Percentiles rank a stretch among this genome's conserved stretches.
These are phyloP conservation scores for Collybia sp. DNA, from an alignment of 768 basidiomycete genomes.

Conservation along the genomic window DNA sequence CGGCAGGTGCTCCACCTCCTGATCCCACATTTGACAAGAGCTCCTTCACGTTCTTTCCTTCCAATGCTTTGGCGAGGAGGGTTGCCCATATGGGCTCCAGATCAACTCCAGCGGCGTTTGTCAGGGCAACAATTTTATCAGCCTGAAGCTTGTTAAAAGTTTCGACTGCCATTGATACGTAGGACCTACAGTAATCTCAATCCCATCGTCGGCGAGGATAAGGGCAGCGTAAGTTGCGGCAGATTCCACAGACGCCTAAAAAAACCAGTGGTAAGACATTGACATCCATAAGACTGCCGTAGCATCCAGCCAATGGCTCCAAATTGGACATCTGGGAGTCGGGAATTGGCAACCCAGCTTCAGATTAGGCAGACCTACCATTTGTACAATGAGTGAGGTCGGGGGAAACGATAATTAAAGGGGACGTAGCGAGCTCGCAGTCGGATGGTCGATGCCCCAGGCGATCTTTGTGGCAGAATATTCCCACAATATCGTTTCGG, in stretches of 20 bases:
- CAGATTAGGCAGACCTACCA: no score
- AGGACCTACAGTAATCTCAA: conserved; percentile 91
- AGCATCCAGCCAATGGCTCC: no score
- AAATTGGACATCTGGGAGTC: no score
- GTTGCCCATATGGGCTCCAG: conserved; percentile 97
- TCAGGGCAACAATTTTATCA: conserved; percentile 89
- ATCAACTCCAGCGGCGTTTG: conserved; percentile 77
- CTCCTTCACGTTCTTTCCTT: conserved; percentile 97
- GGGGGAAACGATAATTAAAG: not conserved
- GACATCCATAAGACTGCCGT: no score
- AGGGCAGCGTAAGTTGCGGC: conserved; percentile 96
- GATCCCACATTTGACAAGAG: conserved; percentile 92
- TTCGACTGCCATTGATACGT: not conserved
- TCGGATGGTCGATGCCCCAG: no score
- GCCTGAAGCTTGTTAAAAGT: conserved; percentile 40
- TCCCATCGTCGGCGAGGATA: conserved; percentile 95
- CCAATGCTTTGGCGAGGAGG: conserved; percentile 95
- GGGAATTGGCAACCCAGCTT: no score
- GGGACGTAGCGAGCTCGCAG: no score
- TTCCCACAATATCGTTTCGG: no score
- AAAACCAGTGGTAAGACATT: not conserved
- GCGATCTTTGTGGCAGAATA: no score
- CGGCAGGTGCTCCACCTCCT: conserved; percentile 83
- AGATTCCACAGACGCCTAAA: conserved; percentile 63
- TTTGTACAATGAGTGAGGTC: not conserved